Evolutionary conservation across 2,329 filamentous ascomycete species (phyloP), one percentile per base, ranked within the genome.

Genomic region (Decorospora gaudefroyi): DNA sequence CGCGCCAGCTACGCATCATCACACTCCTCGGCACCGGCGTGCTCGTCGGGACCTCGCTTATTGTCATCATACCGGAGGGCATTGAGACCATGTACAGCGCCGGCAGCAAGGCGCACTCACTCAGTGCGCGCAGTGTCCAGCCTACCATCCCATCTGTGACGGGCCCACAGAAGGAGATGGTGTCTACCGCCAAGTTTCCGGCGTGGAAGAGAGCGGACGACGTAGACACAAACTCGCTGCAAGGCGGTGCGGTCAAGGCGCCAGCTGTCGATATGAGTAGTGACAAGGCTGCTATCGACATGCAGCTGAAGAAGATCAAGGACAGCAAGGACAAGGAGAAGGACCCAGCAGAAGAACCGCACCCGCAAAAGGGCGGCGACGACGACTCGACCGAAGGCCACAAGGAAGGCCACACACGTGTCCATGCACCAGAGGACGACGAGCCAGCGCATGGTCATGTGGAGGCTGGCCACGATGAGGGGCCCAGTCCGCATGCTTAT

Each of bases 1-100:
- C 87, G 48, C 88, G 90, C 29, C 90, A 96, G 70, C 76, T 97
- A 44, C 86, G 92, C 65, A 76, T 96, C 35, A 88, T 97, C 67
- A 95, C 92, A 15, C 91, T 90, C 44, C 82, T 97, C 67, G 93
- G 93, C 39, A 90, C 96, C 70, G 93, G 93, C 30, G 87, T 99
- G 37, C 78, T 99, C 6, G 91, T 99, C 11, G 93, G 93, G 23
- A 97, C 93, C 18, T 92, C 92, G 1, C 80, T 99, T 54, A 92
- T 97, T 54, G 90, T 99, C 21, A 97, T 99, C 65, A 96, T 99
- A 62, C 93, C 93, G 1, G 93, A 99, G 71, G 93, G 93, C 25
- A 86, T 97, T 47, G 91, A 96, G 67, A 92, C 93, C 3, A 80
- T 96, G 44, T 89, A 93, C 58, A 84, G 74, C 57, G 78, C 81